Conservation (phyloP, 108 stramenopile genomes). For the Fragilariopsis cylindrus region DNA sequence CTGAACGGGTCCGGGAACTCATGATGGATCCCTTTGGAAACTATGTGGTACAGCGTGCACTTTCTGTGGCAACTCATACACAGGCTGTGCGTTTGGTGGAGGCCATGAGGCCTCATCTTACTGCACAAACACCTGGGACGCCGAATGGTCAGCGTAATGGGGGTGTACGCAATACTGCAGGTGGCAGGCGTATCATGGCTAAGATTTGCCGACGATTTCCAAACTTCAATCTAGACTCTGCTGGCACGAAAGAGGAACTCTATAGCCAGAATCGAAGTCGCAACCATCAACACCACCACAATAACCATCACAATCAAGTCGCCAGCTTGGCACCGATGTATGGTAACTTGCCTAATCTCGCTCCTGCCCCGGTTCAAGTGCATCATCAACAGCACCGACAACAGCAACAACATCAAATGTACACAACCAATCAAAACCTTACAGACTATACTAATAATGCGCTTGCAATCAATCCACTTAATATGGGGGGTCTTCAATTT, state of each 20-base stretch:
- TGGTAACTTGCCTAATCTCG: conserved; percentile 17
- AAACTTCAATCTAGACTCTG: conserved; percentile 75
- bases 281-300: conserved; percentile 29
- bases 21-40: conserved; percentile 98
- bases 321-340: conserved; percentile 15
- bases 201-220: conserved; percentile 95
- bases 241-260: conserved; percentile 40
- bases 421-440: conserved; percentile 17
- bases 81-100: conserved; percentile 92
- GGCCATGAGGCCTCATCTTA: conserved; percentile 92
- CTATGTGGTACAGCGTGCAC: conserved; percentile 94
- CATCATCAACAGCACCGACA: conserved; percentile 22
- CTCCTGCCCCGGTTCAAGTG: not conserved
- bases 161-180: conserved; percentile 93
- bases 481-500: conserved; percentile 27
- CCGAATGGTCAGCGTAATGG: conserved; percentile 63
- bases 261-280: conserved; percentile 47
- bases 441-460: conserved; percentile 2
- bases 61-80: conserved; percentile 91
- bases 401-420: conserved; percentile 20
- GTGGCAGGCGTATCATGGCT: conserved; percentile 90
- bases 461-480: conserved; percentile 19
- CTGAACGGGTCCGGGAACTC: conserved; percentile 80
- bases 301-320: conserved; percentile 4
- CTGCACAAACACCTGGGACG: conserved; percentile 54